Conservation (phyloP, 2,329 filamentous ascomycete genomes). For the Colletotrichum musae region DNA sequence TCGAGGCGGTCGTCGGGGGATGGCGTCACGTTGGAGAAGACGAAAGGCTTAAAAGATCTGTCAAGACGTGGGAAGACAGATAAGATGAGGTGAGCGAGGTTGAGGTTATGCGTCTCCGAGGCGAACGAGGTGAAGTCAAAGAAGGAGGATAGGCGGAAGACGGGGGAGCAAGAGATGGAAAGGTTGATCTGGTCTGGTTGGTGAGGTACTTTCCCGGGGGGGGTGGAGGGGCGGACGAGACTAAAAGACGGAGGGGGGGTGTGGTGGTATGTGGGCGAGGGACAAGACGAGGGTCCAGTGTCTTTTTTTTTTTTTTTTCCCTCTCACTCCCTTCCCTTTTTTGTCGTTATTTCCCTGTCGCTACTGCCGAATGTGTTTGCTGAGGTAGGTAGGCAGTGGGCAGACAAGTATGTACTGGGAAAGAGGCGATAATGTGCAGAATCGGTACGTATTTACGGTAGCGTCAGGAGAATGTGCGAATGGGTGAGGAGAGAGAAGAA, state of each 20-base stretch:
- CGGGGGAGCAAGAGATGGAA: conserved; percentile 20
- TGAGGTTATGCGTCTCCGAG: background rate
- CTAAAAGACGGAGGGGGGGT: conserved; percentile 31
- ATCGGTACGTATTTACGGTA: conserved; percentile 5
- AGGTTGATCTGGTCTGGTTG: conserved; percentile 5
- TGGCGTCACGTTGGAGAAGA: conserved; percentile 1
- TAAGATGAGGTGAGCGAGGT: conserved; percentile 9
- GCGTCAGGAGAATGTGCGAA: conserved; percentile 8
- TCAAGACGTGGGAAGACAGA: background rate
- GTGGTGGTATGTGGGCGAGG: background rate
- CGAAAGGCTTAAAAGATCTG: background rate
- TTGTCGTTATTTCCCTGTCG: too few species aligned
- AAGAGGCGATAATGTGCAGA: conserved; percentile 31
- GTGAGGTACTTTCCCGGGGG: conserved; percentile 37
- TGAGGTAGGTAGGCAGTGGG: background rate
- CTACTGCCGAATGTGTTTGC: too few species aligned
- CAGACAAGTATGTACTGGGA: conserved; percentile 11
- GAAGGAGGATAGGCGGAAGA: conserved; percentile 14
- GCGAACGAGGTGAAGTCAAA: conserved; percentile 35
- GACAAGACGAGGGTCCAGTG: conserved; percentile 37
- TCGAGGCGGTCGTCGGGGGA: conserved; percentile 10
- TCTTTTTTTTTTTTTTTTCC: conserved; percentile 16
- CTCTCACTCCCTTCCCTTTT: too few species aligned
- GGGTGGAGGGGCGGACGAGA: conserved; percentile 18
- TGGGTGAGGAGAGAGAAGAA: background rate